phyloP scores from a whole-genome alignment of 495 filamentous ascomycete genomes.

The Podospora pseudopauciseta region DNA sequence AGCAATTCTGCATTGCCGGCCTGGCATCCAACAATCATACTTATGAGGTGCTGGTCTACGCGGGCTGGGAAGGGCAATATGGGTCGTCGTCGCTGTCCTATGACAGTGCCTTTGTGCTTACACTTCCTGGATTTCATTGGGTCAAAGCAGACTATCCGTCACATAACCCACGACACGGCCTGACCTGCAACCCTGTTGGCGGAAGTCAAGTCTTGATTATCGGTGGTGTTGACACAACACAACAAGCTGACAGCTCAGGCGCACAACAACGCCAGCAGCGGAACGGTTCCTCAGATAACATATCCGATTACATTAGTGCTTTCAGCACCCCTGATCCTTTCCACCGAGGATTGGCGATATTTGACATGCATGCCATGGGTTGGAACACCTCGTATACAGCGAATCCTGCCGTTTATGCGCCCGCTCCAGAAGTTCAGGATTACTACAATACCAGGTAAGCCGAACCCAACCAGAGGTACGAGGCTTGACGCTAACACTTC shows the following conservation, averaged over 20 bases:
- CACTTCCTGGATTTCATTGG: slow-evolving; percentile 28
- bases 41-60: slow-evolving; percentile 30
- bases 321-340: slow-evolving; percentile 27
- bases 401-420: slow-evolving; percentile 9
- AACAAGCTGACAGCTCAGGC: slow-evolving; percentile 5
- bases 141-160: slow-evolving; percentile 22
- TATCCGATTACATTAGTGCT: slow-evolving; percentile 6
- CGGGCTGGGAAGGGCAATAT: slow-evolving; percentile 21
- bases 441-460: slow-evolving; percentile 25
- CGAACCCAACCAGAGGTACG: neutral
- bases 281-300: neutral
- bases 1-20: slow-evolving; percentile 27
- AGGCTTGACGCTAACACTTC: neutral
- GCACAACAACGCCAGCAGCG: slow-evolving; percentile 8
- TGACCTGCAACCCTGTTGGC: slow-evolving; percentile 25
- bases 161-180: slow-evolving; percentile 19
- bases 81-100: slow-evolving; percentile 17
- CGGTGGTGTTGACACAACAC: slow-evolving; percentile 25
- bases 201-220: slow-evolving; percentile 25
- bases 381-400: slow-evolving; percentile 15
- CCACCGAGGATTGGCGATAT: slow-evolving; percentile 16
- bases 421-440: slow-evolving; percentile 10
- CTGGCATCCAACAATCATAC: slow-evolving; percentile 23
- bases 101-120: slow-evolving; percentile 28
- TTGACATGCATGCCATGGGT: slow-evolving; percentile 4